Percentiles rank a stretch among this genome's conserved stretches.
Evolutionary conservation across 257 asterid species (phyloP).

Genomic region (Linaria vulgaris): DNA sequence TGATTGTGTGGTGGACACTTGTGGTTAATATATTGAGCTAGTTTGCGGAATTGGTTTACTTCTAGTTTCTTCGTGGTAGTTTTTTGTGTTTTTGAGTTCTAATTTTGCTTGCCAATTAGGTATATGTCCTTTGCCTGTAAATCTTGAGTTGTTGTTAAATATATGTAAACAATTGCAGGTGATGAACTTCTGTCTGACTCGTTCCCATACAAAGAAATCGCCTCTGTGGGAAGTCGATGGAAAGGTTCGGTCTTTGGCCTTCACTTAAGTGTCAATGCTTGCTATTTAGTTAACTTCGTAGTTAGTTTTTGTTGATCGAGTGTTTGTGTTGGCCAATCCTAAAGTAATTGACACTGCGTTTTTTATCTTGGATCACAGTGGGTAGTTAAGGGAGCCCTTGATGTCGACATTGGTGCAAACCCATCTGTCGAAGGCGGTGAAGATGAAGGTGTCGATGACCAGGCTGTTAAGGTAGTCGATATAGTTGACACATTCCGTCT

Average conservation of each 20-base stretch:
- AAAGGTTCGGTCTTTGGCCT: conserved; percentile 43
- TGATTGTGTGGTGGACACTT: too few species aligned
- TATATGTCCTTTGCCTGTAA: too few species aligned
- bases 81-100: too few species aligned
- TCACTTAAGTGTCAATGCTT: neutral
- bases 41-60: too few species aligned
- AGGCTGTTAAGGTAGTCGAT: conserved; percentile 64
- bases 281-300: too few species aligned
- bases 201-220: conserved; percentile 70
- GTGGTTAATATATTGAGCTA: too few species aligned
- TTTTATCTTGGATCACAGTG: conserved; percentile 44
- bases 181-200: conserved; percentile 95
- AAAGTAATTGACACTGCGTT: neutral
- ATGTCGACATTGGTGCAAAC: conserved; percentile 85
- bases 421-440: conserved; percentile 89
- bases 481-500: conserved; percentile 87
- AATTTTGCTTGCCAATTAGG: too few species aligned
- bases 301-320: too few species aligned
- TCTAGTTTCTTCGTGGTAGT: too few species aligned
- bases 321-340: too few species aligned
- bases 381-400: conserved; percentile 66
- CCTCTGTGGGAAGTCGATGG: conserved; percentile 88
- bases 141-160: neutral
- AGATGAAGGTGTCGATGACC: conserved; percentile 82
- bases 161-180: conserved; percentile 44